Percentiles rank a stretch among this genome's conserved stretches.
Conservation (phyloP, 2,329 filamentous ascomycete genomes). For the Mollisiaceae sp. region DNA sequence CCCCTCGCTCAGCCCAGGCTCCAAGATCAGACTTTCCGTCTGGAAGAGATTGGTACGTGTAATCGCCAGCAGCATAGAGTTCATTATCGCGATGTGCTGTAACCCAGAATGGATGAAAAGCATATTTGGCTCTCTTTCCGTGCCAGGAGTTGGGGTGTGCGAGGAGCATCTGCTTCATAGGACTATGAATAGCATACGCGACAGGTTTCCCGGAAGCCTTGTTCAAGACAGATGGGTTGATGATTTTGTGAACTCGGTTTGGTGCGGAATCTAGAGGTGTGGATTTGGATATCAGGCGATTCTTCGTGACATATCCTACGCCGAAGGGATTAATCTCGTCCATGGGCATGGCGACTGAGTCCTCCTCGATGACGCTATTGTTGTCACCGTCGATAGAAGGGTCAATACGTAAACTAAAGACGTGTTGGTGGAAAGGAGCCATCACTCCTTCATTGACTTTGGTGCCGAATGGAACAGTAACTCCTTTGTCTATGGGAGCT, state of each 20-base stretch:
- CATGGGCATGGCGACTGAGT: conserved; percentile 53
- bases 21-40: conserved; percentile 31
- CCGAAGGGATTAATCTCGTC: conserved; percentile 56
- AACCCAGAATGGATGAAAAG: conserved; percentile 83
- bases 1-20: conserved; percentile 81
- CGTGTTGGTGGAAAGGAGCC: conserved; percentile 64
- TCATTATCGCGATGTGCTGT: conserved; percentile 72
- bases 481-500: conserved; percentile 59
- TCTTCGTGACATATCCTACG: conserved; percentile 53
- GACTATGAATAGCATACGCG: conserved; percentile 84
- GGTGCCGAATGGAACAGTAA: conserved; percentile 59
- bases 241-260: conserved; percentile 83
- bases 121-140: conserved; percentile 89
- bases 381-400: conserved; percentile 59
- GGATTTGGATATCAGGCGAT: conserved; percentile 39
- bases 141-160: conserved; percentile 81
- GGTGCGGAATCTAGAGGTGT: conserved; percentile 51
- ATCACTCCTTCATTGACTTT: conserved; percentile 65
- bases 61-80: conserved; percentile 43
- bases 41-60: conserved; percentile 42
- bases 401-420: conserved; percentile 60
- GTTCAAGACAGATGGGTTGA: conserved; percentile 79
- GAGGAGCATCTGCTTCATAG: conserved; percentile 76
- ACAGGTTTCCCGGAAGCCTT: conserved; percentile 82
- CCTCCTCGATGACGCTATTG: conserved; percentile 60